phyloP scores from a whole-genome alignment of 2,329 filamentous ascomycete genomes.

The Fusarium transvaalense region DNA sequence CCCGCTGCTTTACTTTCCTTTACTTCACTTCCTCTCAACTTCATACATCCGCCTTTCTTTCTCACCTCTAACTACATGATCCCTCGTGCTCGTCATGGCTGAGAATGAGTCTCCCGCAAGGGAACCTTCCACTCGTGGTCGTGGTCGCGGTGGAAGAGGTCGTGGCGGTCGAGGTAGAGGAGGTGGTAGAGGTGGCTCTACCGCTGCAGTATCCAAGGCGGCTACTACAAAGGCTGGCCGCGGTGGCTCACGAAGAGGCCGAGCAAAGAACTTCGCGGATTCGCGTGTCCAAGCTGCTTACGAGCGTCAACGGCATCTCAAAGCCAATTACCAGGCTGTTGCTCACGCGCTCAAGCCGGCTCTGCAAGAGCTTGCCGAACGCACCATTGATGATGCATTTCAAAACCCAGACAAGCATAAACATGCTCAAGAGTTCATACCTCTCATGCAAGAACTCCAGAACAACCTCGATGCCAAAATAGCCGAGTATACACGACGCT shows the following conservation, averaged over 20 bases:
- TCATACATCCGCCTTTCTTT: constrained; percentile 11
- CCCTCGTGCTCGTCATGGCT: constrained; percentile 53
- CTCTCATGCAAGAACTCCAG: constrained; percentile 64
- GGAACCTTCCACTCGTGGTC: constrained; percentile 54
- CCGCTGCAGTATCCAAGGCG: constrained; percentile 51
- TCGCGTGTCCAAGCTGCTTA: constrained; percentile 68
- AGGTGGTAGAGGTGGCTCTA: constrained; percentile 51
- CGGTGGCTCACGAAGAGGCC: constrained; percentile 60
- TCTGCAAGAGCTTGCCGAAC: constrained; percentile 73
- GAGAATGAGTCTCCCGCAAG: constrained; percentile 55
- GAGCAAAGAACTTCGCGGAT: constrained; percentile 68
- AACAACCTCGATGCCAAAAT: constrained; percentile 50
- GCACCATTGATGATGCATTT: constrained; percentile 68
- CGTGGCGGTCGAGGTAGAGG: constrained; percentile 50
- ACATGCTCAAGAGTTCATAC: constrained; percentile 64
- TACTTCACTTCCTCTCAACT: constrained; percentile 24
- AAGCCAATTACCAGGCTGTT: constrained; percentile 73
- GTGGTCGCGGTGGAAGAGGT: constrained; percentile 52
- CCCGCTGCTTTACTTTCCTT: constrained; percentile 39
- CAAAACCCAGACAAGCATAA: constrained; percentile 66
- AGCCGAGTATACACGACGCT: constrained; percentile 50
- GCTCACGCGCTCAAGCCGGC: constrained; percentile 73
- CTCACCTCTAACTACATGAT: constrained; percentile 50
- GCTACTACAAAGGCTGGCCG: constrained; percentile 55
- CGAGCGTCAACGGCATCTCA: constrained; percentile 75